A percentile compares a stretch with the other conserved stretches of the same genome.
Evolutionary conservation across 2,329 filamentous ascomycete species (phyloP).

Genomic region (Colletotrichum costaricense): DNA sequence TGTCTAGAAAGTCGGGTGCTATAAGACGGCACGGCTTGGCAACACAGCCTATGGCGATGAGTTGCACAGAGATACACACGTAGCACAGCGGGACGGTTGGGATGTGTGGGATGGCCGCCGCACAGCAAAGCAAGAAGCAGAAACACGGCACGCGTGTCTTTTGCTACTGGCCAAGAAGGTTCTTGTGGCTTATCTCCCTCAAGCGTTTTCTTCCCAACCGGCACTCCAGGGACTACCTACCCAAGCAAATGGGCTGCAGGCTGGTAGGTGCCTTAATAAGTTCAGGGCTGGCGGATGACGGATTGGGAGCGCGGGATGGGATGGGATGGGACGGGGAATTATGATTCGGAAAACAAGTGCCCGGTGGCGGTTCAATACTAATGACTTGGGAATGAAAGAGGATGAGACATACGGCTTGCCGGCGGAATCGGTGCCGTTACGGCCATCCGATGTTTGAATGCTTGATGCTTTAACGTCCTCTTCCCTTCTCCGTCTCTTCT

Average conservation of each 20-base stretch:
- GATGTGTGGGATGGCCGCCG: slow-evolving; percentile 6
- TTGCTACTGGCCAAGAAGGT: neutral
- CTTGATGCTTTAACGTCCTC: neutral
- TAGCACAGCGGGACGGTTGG: neutral
- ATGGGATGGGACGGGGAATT: neutral
- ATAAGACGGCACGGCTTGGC: neutral
- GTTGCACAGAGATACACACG: slow-evolving; percentile 13
- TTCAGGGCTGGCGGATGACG: slow-evolving; percentile 4
- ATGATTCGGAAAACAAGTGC: neutral
- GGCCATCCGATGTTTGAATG: neutral
- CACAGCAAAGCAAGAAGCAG: neutral
- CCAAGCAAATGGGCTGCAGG: neutral
- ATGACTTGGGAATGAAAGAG: neutral
- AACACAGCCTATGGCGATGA: neutral
- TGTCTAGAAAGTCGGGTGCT: neutral
- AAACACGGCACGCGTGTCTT: neutral
- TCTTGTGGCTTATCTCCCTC: neutral
- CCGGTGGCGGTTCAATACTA: neutral
- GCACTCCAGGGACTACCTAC: neutral
- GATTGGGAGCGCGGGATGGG: neutral
- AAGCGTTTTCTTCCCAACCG: neutral
- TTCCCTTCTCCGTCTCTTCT: neutral
- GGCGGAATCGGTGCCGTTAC: slow-evolving; percentile 14
- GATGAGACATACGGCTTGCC: neutral
- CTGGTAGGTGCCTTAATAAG: neutral